Evolutionary conservation across 139 green algal species (phyloP).

Genomic region (Dunaliella primolecta): DNA sequence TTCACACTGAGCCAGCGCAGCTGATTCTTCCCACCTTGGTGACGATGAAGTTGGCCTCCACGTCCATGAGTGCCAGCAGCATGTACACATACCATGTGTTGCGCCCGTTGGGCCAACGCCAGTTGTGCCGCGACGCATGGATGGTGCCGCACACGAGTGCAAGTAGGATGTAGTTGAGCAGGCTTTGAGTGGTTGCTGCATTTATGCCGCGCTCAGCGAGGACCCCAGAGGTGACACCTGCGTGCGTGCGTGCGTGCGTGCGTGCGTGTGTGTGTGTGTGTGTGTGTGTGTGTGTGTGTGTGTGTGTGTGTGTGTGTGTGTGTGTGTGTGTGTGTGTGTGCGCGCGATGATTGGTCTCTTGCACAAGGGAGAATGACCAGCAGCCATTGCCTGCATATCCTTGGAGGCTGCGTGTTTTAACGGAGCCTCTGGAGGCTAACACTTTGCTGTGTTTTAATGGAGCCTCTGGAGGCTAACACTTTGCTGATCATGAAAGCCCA

Average conservation of each 20-base stretch:
- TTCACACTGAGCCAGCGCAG: too few species aligned
- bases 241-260: not conserved
- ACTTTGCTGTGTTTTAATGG: too few species aligned
- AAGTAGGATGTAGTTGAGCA: slow-evolving; percentile 70
- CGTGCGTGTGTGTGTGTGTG: not conserved
- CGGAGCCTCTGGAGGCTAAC: too few species aligned
- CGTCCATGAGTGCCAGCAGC: slow-evolving; percentile 65
- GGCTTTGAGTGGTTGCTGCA: slow-evolving; percentile 56
- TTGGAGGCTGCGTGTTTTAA: too few species aligned
- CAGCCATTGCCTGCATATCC: too few species aligned
- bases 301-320: not conserved
- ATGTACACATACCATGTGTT: slow-evolving; percentile 41
- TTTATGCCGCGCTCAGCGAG: slow-evolving; percentile 50
- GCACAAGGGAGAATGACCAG: too few species aligned
- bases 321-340: not conserved
- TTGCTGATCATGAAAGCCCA: too few species aligned
- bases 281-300: slow-evolving; percentile 21
- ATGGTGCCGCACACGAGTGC: not conserved
- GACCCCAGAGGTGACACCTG: slow-evolving; percentile 45
- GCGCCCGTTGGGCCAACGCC: not conserved
- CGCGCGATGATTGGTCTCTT: too few species aligned
- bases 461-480: too few species aligned
- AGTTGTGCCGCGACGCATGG: not conserved
- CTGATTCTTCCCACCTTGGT: slow-evolving; percentile 27
- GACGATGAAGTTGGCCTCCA: slow-evolving; percentile 71